These are phyloP conservation scores for Euryodendron excelsum DNA, from an alignment of 148 eudicot genomes.

Conservation along the genomic window DNA sequence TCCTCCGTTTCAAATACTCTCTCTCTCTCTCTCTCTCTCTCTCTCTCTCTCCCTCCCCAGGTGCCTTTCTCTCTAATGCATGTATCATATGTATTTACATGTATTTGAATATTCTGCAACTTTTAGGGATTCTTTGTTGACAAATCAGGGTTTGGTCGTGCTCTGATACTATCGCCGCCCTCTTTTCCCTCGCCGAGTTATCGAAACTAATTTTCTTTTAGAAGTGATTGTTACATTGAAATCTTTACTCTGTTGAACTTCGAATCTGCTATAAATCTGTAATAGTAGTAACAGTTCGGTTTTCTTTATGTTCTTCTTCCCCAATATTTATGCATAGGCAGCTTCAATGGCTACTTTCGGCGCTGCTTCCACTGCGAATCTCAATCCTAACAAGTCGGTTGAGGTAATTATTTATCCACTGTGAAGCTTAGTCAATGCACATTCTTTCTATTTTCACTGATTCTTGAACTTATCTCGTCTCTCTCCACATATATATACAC, in stretches of 20 bases:
- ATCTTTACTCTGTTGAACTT: neutral
- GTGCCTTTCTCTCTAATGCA: neutral
- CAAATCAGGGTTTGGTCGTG: neutral
- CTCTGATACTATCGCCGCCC: neutral
- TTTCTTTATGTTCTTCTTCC: neutral
- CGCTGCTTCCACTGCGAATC: constrained; percentile 14
- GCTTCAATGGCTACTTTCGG: constrained; percentile 33
- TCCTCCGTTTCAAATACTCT: neutral
- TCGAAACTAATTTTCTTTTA: neutral
- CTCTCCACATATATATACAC: too few relatives aligned
- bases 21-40: too few relatives aligned
- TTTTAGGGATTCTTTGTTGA: neutral
- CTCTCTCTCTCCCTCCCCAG: constrained; percentile 3
- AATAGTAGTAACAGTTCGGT: neutral
- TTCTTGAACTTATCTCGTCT: neutral
- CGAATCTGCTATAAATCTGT: neutral
- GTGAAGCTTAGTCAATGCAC: neutral
- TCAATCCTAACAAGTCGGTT: constrained; percentile 33
- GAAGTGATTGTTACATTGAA: too few relatives aligned
- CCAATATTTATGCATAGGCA: neutral
- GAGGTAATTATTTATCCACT: constrained; percentile 22
- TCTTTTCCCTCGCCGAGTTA: too few relatives aligned
- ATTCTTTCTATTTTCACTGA: neutral
- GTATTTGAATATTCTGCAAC: neutral
- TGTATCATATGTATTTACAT: neutral